Evolutionary conservation across 2,329 filamentous ascomycete genomes (phyloP).

Genomic region (Amesomyces nigricolor): DNA sequence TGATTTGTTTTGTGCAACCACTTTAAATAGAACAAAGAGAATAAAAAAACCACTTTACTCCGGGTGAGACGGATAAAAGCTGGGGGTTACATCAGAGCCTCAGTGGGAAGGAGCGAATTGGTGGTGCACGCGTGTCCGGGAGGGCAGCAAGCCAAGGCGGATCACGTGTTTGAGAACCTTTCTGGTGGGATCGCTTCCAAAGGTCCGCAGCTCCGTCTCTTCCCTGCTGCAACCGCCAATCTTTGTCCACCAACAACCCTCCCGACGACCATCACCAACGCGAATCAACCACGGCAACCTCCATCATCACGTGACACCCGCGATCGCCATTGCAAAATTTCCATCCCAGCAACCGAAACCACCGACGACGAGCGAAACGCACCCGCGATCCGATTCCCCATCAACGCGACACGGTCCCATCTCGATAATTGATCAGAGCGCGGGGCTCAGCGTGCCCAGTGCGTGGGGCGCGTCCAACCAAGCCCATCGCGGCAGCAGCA

Average conservation of each 20-base stretch:
- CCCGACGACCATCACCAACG: neutral
- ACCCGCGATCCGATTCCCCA: neutral
- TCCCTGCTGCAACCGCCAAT: neutral
- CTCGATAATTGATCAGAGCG: conserved; percentile 9
- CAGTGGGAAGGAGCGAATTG: too few species aligned
- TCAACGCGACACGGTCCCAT: conserved; percentile 3
- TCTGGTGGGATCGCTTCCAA: too few species aligned
- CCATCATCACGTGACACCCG: conserved; percentile 1
- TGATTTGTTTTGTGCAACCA: too few species aligned
- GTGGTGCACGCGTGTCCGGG: too few species aligned
- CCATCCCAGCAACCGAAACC: neutral
- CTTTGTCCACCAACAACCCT: conserved; percentile 1
- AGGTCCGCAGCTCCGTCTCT: too few species aligned
- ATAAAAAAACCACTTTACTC: too few species aligned
- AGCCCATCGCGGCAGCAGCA: neutral
- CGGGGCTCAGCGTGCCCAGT: conserved; percentile 15
- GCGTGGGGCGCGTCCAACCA: conserved; percentile 2
- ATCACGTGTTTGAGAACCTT: too few species aligned
- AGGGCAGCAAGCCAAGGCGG: too few species aligned
- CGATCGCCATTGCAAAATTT: neutral
- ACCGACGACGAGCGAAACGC: neutral
- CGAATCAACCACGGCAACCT: neutral
- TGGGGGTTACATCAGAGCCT: too few species aligned
- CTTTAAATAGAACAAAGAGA: too few species aligned
- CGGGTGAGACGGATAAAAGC: too few species aligned